phyloP scores from a whole-genome alignment of 75 land plant species.

The Selaginella moellendorffii region DNA sequence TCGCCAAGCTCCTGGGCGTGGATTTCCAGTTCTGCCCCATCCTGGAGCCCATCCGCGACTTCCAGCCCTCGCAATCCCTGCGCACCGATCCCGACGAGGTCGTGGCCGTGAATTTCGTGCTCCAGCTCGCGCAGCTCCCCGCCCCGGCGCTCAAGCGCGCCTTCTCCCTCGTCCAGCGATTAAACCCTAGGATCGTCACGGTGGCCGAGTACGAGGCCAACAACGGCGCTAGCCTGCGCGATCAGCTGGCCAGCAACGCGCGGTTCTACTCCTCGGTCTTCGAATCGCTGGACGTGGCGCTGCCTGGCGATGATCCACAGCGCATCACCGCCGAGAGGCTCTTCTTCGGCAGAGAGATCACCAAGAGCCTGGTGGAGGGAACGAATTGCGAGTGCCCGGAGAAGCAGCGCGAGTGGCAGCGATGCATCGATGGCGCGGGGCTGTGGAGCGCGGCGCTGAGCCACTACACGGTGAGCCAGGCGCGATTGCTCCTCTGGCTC shows the following conservation, averaged over 20 bases:
- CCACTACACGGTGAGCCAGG: slow-evolving; percentile 77
- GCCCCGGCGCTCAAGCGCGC: slow-evolving; percentile 33
- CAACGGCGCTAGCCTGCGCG: slow-evolving; percentile 32
- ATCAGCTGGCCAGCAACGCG: slow-evolving; percentile 44
- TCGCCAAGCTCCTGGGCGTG: slow-evolving; percentile 2
- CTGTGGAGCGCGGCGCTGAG: slow-evolving; percentile 37
- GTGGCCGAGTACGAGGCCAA: slow-evolving; percentile 73
- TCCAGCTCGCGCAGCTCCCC: slow-evolving; percentile 57
- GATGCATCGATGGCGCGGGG: slow-evolving; percentile 25
- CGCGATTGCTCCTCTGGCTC: slow-evolving; percentile 55
- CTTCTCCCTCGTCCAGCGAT: slow-evolving; percentile 36
- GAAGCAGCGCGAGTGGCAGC: background rate
- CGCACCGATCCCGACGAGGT: slow-evolving; percentile 31
- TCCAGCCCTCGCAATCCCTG: slow-evolving; percentile 1
- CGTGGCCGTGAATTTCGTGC: slow-evolving; percentile 73
- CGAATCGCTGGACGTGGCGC: slow-evolving; percentile 68
- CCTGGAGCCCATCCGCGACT: slow-evolving; percentile 2
- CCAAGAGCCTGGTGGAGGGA: slow-evolving; percentile 28
- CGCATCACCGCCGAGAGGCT: slow-evolving; percentile 46
- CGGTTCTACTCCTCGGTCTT: slow-evolving; percentile 56
- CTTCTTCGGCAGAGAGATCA: slow-evolving; percentile 43
- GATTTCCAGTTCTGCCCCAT: slow-evolving; percentile 15
- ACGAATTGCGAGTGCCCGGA: too few species aligned
- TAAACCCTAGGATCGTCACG: slow-evolving; percentile 51
- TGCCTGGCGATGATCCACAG: slow-evolving; percentile 43